Evolutionary conservation across 2,329 filamentous ascomycete species (phyloP), one percentile per base, ranked within the genome.

Genomic region (Cercospora citrullina): DNA sequence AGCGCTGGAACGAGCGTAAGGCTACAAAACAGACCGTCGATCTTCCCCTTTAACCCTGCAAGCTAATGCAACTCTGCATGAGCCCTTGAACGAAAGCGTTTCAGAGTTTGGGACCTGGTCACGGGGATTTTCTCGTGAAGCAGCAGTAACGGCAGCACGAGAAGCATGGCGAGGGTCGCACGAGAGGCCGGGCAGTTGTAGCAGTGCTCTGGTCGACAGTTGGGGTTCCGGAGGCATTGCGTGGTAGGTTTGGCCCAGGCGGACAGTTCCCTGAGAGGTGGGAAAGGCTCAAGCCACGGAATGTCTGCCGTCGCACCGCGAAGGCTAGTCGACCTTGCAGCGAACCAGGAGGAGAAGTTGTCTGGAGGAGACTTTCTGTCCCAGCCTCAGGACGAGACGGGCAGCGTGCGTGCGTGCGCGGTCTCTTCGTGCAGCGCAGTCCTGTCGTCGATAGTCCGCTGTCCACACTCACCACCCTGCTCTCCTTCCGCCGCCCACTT

Each of bases 1-100:
- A 30, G 18, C 45, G n/a, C 31, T 58, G 55, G 23, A 30, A 31
- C 51, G 53, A 64, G 53, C 62, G 62, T 59, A 53, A 59, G 62
- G 62, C 62, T 59, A 36, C 33, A 28, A 64, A 64, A 42, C 39
- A 48, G 23, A 53, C 31, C 48, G 62, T 45, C 53, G 53, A 64
- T 64, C 62, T 39, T 48, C 51, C 53, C 62, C 53, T 55, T 42
- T 64, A 18, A 42, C 62, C 62, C 62, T 64, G 62, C 21, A 59
- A 16, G 21, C 53, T 58, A 59, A 64, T 64, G 62, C 62, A 63
- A 53, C 45, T 63, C 26, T 63, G 61, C 61, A 63, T 36, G 61
- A 64, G 62, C 48, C 51, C 51, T 57, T 39, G 62, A 36, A 30
- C 45, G 31, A 45, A 30, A 53, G 62, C 53, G 62, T 64, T 64